Percentiles rank a stretch among this genome's conserved stretches.
phyloP scores from a whole-genome alignment of 2,329 filamentous ascomycete species.

The Ambrosiella beaveri region DNA sequence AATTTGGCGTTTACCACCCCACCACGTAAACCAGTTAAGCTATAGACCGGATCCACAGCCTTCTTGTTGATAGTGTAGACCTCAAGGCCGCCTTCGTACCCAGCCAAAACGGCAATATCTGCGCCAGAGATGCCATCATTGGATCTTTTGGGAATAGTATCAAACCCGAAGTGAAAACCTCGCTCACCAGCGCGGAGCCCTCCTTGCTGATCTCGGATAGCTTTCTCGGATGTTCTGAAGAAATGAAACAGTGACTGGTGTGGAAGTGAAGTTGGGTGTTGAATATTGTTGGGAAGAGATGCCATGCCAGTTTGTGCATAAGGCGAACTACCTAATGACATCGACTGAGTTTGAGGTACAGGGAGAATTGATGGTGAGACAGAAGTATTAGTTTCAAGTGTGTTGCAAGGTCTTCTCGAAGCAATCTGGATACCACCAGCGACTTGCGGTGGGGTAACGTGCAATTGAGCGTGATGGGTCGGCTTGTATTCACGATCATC shows the following conservation, averaged over 20 bases:
- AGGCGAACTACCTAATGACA: constrained; percentile 25
- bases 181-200: constrained; percentile 46
- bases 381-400: constrained; percentile 11
- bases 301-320: constrained; percentile 28
- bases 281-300: constrained; percentile 25
- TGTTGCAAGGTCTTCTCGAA: constrained; percentile 35
- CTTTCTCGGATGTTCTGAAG: constrained; percentile 57
- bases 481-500: constrained; percentile 1
- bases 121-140: constrained; percentile 20
- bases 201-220: constrained; percentile 45
- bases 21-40: constrained; percentile 60
- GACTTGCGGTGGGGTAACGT: constrained; percentile 32
- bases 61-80: constrained; percentile 57
- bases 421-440: constrained; percentile 20
- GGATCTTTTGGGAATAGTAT: constrained; percentile 38
- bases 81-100: constrained; percentile 65
- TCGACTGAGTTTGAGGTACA: not conserved
- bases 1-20: constrained; percentile 71
- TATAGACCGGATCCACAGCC: constrained; percentile 50
- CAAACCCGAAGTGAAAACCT: constrained; percentile 69
- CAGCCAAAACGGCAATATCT: constrained; percentile 55
- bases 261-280: constrained; percentile 35
- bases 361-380: constrained; percentile 14
- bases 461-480: constrained; percentile 24
- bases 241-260: constrained; percentile 64